Evolutionary conservation across 2,329 filamentous ascomycete genomes (phyloP).

Genomic region (Fusarium sp.): DNA sequence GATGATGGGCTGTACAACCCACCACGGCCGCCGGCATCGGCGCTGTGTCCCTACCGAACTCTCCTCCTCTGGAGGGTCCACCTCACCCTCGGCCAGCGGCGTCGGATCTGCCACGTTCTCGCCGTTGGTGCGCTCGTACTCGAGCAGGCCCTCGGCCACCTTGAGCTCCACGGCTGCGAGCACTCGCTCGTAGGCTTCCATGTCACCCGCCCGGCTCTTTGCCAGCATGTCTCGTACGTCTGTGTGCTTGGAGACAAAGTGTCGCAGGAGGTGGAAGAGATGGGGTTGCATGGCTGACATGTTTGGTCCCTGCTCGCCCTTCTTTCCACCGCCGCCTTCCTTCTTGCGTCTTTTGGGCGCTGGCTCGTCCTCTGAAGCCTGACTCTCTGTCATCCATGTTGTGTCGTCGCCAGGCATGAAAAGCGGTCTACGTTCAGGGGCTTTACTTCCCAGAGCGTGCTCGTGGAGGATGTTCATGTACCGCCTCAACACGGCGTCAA

Average conservation of each 20-base stretch:
- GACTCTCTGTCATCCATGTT: slow-evolving; percentile 57
- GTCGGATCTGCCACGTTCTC: slow-evolving; percentile 58
- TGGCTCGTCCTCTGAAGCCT: slow-evolving; percentile 57
- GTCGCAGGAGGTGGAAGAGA: slow-evolving; percentile 89
- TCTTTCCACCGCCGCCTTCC: slow-evolving; percentile 44
- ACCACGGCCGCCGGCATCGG: slow-evolving; percentile 85
- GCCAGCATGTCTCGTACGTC: slow-evolving; percentile 89
- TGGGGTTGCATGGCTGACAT: slow-evolving; percentile 88
- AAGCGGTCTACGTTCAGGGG: slow-evolving; percentile 77
- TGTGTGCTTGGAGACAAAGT: slow-evolving; percentile 83
- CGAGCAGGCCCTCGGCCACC: slow-evolving; percentile 78
- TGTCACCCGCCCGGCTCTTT: slow-evolving; percentile 74
- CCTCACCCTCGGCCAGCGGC: slow-evolving; percentile 46
- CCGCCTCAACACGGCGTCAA: slow-evolving; percentile 87
- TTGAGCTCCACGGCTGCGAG: slow-evolving; percentile 80
- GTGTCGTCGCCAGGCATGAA: slow-evolving; percentile 74
- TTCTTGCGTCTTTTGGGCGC: slow-evolving; percentile 65
- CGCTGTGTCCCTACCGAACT: slow-evolving; percentile 76
- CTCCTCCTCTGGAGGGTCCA: slow-evolving; percentile 59
- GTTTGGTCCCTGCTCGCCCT: slow-evolving; percentile 67
- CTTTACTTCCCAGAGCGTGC: slow-evolving; percentile 75
- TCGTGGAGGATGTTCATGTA: slow-evolving; percentile 92
- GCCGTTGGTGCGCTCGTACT: slow-evolving; percentile 69
- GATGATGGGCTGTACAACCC: slow-evolving; percentile 90
- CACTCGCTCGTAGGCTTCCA: slow-evolving; percentile 82